Conservation (phyloP, 352 stramenopile species). For the Globisporangium emineosum region DNA sequence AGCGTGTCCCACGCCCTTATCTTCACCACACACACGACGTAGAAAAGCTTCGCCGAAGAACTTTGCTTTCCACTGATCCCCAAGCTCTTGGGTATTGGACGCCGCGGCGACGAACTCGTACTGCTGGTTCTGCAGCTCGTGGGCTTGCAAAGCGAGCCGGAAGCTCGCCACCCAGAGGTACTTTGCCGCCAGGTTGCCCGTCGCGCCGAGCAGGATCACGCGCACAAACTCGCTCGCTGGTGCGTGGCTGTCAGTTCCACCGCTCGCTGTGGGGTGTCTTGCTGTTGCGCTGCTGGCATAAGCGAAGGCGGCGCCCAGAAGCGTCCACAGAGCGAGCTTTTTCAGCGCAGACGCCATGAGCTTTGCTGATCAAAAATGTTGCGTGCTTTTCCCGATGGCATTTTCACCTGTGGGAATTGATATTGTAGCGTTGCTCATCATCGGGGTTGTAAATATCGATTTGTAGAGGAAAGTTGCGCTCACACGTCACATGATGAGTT, state of each 20-base stretch:
- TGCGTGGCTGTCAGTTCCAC: background rate
- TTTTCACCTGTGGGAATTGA: background rate
- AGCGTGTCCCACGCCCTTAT: background rate
- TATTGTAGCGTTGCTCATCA: background rate
- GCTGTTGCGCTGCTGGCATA: background rate
- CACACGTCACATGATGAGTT: too few species aligned
- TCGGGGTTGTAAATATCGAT: background rate
- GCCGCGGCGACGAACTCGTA: conserved; percentile 48
- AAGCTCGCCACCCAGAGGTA: conserved; percentile 82
- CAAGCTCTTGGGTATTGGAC: conserved; percentile 26
- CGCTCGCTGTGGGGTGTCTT: background rate
- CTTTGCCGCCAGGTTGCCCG: conserved; percentile 77
- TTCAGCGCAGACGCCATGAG: background rate
- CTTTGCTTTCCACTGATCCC: conserved; percentile 25
- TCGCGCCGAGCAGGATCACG: conserved; percentile 64
- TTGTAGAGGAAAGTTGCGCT: too few species aligned
- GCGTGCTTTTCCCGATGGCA: background rate
- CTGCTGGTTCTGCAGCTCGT: background rate
- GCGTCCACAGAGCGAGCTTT: background rate
- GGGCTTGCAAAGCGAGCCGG: conserved; percentile 41
- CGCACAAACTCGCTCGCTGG: conserved; percentile 24
- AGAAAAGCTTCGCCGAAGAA: conserved; percentile 40
- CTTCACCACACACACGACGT: conserved; percentile 32
- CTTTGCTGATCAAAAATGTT: background rate
- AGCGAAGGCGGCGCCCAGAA: background rate